Evolutionary conservation across 2,329 filamentous ascomycete genomes (phyloP), one percentile per base, ranked within the genome.

Genomic region (Colletotrichum camelliae): DNA sequence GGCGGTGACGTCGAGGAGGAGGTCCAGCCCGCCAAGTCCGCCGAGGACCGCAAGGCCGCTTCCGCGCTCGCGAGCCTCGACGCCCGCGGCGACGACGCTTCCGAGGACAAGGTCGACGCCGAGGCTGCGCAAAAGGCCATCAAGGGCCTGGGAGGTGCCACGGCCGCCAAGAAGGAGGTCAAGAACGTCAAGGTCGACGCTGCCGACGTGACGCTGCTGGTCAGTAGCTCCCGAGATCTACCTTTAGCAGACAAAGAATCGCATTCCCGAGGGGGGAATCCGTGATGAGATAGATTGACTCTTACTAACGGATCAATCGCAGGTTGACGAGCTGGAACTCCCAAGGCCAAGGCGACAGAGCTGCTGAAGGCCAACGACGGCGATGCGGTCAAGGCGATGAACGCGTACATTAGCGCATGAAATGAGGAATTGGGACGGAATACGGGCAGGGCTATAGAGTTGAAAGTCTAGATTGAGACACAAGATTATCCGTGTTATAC

Each of bases 21-120:
- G 79, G 84, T 88, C 79, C 78, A 84, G 37, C 84, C 86, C 72
- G 89, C 90, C 81, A 94, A 93, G 84, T 91, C 90, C 57, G 93
- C 94, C 81, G 94, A 95, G 84, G 94, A 95, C 86, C 92, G 93
- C 84, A 95, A 95, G 85, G 93, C 94, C 61, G 93, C 93, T 55
- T 93, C 92, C 8, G 94, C 94, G 35, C 91, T 96, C 75, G 93
- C 93, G 64, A 91, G 89, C 77, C 92, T 96, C 79, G 94, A 95
- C 82, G 83, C 86, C 58, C 83, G 85, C 48, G 87, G 86, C 74
- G 86, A 87, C 71, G 88, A 90, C 35, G 86, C 88, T 60, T 80
- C 82, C 39, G 81, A 84, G 21, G 81, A 85, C 4, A 84, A 86
- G 62, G 91, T 94, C 79, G 94, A 96, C 82, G 87, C 91, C 68